phyloP scores from a whole-genome alignment of 208 protist species.

The Acanthamoeba healyi region DNA sequence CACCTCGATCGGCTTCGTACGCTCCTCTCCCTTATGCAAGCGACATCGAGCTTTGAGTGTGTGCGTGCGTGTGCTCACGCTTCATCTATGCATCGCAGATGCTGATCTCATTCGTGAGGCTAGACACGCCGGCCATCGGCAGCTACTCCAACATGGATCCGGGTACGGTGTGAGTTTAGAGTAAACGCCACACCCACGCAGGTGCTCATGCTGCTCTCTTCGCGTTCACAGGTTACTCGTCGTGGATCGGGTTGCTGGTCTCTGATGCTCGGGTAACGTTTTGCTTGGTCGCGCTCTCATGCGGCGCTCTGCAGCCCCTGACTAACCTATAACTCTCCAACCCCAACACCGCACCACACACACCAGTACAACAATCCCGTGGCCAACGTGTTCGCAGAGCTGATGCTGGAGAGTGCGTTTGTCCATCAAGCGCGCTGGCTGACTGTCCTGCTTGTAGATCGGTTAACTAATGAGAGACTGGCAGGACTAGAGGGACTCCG shows the following conservation, averaged over 20 bases:
- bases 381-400: slow-evolving; percentile 20
- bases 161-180: not conserved
- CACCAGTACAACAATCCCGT: slow-evolving; percentile 38
- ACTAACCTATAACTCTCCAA: not conserved
- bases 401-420: not conserved
- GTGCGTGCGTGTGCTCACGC: too few relatives aligned
- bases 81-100: not conserved
- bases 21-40: not conserved
- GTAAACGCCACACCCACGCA: not conserved
- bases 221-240: not conserved
- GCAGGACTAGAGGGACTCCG: too few relatives aligned
- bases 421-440: not conserved
- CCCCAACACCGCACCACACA: not conserved
- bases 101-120: slow-evolving; percentile 33
- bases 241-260: slow-evolving; percentile 35
- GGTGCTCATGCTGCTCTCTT: not conserved
- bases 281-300: not conserved
- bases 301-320: too few relatives aligned
- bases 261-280: not conserved
- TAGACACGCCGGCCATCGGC: slow-evolving; percentile 45
- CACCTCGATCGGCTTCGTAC: slow-evolving; percentile 17
- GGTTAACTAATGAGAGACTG: too few relatives aligned
- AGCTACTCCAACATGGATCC: slow-evolving; percentile 41
- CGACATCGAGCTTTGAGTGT: too few relatives aligned
- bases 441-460: too few relatives aligned